Evolutionary conservation across 495 filamentous ascomycete genomes (phyloP), one percentile per base, ranked within the genome.

Genomic region (Bombardia bombarda): DNA sequence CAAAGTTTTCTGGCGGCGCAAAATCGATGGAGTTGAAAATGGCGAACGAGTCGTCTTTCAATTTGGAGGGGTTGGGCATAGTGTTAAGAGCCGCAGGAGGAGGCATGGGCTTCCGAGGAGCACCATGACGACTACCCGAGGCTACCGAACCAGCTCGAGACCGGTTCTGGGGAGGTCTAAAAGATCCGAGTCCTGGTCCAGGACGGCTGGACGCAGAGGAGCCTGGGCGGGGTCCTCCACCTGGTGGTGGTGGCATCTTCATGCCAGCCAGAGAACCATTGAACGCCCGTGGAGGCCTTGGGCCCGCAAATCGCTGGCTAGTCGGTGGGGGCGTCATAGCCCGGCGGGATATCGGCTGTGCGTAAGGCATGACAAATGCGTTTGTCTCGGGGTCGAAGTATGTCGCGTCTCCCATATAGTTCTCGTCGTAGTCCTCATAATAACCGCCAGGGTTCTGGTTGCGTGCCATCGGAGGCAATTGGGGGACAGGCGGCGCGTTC

Each of bases 311-410:
- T 38, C 86, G 77, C 25, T 87, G 83, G 24, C 78, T 82, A 12
- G 80, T 77, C 17, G 92, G 90, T 14, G 92, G 93, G 22, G 92
- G 92, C 21, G 93, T 97, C 92, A 98, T 98, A 32, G 92, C 93
- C 47, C 92, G 84, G 54, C 92, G 87, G 46, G 73, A 78, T 3
- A 92, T 72, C 8, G 87, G 87, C 60, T 95, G 78, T 12, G 88
- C 84, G 49, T 81, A 95, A 9, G 80, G 75, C 65, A 84, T 82
- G 49, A 85, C 76, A 50, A 87, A 93, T 20, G 79, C 73, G 49
- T 86, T 87, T 10, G 74, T 74, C 5, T 77, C 70, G 7, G 84
- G 81, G 56, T 97, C 88, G 52, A 81, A 95, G 47, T 84, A 77
- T n/a, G 70, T 62, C 6, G 65, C 62, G 40, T 82, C 76, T 22